Percentiles rank a stretch among this genome's conserved stretches.
phyloP scores from a whole-genome alignment of 2,329 filamentous ascomycete genomes.

The Pseudocercospora pini-densiflorae region DNA sequence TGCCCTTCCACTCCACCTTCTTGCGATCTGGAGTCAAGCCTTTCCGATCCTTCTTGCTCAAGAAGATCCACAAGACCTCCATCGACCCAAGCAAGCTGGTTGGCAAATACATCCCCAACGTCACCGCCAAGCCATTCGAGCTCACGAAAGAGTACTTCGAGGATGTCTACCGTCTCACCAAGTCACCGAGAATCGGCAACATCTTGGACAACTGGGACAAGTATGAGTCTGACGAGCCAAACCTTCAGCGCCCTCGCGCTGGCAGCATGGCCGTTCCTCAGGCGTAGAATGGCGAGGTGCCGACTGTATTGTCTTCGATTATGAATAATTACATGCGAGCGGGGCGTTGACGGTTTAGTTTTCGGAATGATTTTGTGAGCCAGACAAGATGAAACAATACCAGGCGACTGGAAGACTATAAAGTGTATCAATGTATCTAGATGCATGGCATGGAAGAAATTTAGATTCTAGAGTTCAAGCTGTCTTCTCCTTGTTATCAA shows the following conservation, averaged over 20 bases:
- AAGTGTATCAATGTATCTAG: conserved; percentile 3
- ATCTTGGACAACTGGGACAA: conserved; percentile 77
- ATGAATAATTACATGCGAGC: conserved; percentile 4
- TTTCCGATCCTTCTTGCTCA: conserved; percentile 96
- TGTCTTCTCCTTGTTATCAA: no score
- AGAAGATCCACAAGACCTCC: conserved; percentile 99
- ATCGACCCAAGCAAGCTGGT: conserved; percentile 97
- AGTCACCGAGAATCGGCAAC: conserved; percentile 74
- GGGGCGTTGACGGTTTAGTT: neutral
- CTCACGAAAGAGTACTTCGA: conserved; percentile 99
- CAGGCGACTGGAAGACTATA: conserved; percentile 7
- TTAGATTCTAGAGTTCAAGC: no score
- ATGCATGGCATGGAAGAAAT: neutral
- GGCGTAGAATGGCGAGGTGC: conserved; percentile 1
- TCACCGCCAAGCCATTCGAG: conserved; percentile 93
- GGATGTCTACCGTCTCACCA: conserved; percentile 95
- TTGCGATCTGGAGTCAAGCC: conserved; percentile 97
- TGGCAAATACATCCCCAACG: conserved; percentile 99
- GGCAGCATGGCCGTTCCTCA: conserved; percentile 34
- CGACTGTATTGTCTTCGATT: neutral
- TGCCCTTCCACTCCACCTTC: conserved; percentile 99
- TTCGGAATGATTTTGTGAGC: neutral
- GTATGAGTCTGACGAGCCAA: conserved; percentile 49
- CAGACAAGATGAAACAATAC: neutral
- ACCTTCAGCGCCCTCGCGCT: conserved; percentile 33